Percentiles rank a stretch among this genome's conserved stretches.
phyloP scores from a whole-genome alignment of 345 rosid genomes.

The Kandelia obovata region DNA sequence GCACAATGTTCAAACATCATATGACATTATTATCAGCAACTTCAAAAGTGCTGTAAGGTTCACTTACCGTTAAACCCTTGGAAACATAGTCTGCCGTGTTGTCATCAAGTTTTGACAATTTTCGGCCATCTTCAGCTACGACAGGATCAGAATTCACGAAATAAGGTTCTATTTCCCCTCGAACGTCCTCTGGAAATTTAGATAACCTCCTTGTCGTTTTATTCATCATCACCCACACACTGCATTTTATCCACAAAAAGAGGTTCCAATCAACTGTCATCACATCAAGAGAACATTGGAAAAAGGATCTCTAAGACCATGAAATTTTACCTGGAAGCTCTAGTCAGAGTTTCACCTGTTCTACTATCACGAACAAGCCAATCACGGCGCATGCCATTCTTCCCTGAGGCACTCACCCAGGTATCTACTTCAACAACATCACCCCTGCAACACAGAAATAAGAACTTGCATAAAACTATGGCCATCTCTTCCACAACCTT shows the following conservation, averaged over 20 bases:
- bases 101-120: slow-evolving; percentile 83
- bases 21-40: not conserved
- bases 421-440: slow-evolving; percentile 90
- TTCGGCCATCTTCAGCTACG: slow-evolving; percentile 79
- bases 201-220: slow-evolving; percentile 89
- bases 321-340: slow-evolving; percentile 77
- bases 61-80: slow-evolving; percentile 81
- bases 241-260: slow-evolving; percentile 32
- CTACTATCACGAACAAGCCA: slow-evolving; percentile 71
- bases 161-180: slow-evolving; percentile 77
- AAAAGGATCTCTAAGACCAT: not conserved
- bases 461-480: slow-evolving; percentile 1
- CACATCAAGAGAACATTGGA: slow-evolving; percentile 1
- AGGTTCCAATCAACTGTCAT: not conserved
- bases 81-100: slow-evolving; percentile 66
- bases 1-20: not conserved
- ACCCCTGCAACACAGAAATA: slow-evolving; percentile 53
- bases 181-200: slow-evolving; percentile 91
- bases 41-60: not conserved
- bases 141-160: slow-evolving; percentile 69
- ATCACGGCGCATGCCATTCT: slow-evolving; percentile 99
- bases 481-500: not conserved
- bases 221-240: slow-evolving; percentile 99
- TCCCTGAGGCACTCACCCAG: slow-evolving; percentile 87
- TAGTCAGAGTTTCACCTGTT: slow-evolving; percentile 75